Evolutionary conservation across 192 early-diverging fungal species (phyloP).

Genomic region (Gryganskiella cystojenkinii): DNA sequence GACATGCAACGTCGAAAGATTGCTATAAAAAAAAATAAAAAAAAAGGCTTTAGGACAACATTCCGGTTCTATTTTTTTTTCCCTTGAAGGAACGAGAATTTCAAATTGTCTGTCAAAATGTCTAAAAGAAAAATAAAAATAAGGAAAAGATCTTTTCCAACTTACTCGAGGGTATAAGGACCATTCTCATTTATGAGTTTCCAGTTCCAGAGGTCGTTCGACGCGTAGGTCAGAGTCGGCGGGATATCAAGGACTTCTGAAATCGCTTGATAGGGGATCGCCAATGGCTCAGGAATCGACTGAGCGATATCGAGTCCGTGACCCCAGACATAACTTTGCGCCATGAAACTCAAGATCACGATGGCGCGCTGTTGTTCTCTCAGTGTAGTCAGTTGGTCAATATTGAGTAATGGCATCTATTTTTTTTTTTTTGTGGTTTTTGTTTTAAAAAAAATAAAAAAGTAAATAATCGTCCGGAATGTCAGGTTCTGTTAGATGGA

Average conservation of each 20-base stretch:
- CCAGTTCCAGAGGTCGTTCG: conserved; percentile 92
- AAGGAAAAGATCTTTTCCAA: too few relatives aligned
- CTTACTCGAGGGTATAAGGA: conserved; percentile 72
- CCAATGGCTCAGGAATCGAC: conserved; percentile 81
- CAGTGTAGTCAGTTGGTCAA: conserved; percentile 58
- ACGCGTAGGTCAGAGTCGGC: conserved; percentile 87
- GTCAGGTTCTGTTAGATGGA: too few relatives aligned
- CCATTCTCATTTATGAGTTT: conserved; percentile 78
- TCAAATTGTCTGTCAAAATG: too few relatives aligned
- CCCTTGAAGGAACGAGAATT: too few relatives aligned
- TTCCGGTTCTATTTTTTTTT: too few relatives aligned
- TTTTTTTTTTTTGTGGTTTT: too few relatives aligned
- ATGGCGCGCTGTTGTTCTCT: conserved; percentile 88
- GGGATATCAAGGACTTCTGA: conserved; percentile 79
- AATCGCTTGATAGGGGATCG: conserved; percentile 83
- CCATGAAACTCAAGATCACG: conserved; percentile 81
- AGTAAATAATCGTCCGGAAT: too few relatives aligned
- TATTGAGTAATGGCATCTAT: conserved; percentile 82
- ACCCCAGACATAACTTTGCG: conserved; percentile 93
- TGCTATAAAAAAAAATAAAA: conserved; percentile 54
- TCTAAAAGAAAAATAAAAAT: too few relatives aligned
- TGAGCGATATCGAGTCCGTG: conserved; percentile 74
- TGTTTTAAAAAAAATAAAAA: too few relatives aligned
- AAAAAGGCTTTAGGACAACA: too few relatives aligned
- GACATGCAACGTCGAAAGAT: conserved; percentile 81